Conservation (phyloP, 2,329 filamentous ascomycete species). For the Diaporthe caulivora region DNA sequence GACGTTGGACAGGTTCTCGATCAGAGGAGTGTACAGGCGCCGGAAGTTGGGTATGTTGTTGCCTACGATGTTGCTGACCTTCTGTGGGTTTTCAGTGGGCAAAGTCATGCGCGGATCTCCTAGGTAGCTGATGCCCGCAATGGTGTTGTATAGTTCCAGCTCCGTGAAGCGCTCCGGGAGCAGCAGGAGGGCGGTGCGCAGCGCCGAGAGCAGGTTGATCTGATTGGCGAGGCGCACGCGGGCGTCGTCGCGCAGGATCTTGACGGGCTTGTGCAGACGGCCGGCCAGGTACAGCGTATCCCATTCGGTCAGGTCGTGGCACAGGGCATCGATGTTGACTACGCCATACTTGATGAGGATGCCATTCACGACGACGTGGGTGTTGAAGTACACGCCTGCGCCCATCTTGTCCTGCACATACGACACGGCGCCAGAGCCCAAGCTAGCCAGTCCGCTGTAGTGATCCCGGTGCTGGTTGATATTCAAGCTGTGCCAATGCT, state of each 20-base stretch:
- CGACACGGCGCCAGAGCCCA: slow-evolving; percentile 89
- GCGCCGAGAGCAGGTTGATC: slow-evolving; percentile 91
- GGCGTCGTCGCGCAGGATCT: slow-evolving; percentile 95
- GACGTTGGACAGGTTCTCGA: slow-evolving; percentile 91
- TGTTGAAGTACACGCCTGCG: slow-evolving; percentile 97
- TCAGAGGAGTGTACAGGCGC: slow-evolving; percentile 87
- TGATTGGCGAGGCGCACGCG: slow-evolving; percentile 94
- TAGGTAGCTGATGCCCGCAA: slow-evolving; percentile 92
- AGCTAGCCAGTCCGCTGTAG: slow-evolving; percentile 85
- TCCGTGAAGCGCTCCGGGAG: slow-evolving; percentile 89
- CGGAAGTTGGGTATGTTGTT: slow-evolving; percentile 94
- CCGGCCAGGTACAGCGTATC: slow-evolving; percentile 96
- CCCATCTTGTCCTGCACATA: slow-evolving; percentile 89
- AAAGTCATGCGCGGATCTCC: slow-evolving; percentile 97
- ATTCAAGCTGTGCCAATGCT: slow-evolving; percentile 98
- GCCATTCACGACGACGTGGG: slow-evolving; percentile 93
- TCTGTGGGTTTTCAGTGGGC: slow-evolving; percentile 89
- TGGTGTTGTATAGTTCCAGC: slow-evolving; percentile 87
- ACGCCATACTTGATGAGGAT: slow-evolving; percentile 98
- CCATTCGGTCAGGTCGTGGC: slow-evolving; percentile 89
- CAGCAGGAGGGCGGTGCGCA: slow-evolving; percentile 89
- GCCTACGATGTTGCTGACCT: slow-evolving; percentile 93
- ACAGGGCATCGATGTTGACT: slow-evolving; percentile 91
- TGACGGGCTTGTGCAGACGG: slow-evolving; percentile 95
- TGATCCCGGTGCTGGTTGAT: slow-evolving; percentile 89